Conservation (phyloP, 495 filamentous ascomycete genomes). For the Amniculicola lignicola region DNA sequence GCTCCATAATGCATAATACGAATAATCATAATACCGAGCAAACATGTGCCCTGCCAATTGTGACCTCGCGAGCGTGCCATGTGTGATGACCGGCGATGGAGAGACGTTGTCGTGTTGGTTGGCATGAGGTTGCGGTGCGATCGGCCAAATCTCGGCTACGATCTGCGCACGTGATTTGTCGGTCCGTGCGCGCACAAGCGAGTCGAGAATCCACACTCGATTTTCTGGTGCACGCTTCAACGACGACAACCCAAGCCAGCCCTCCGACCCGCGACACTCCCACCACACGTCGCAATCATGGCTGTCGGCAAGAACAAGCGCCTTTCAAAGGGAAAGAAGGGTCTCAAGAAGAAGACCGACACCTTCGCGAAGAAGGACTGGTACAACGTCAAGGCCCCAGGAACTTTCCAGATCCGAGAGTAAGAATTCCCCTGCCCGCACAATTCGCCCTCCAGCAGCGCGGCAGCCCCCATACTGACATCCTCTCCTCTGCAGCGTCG, state of each 20-base stretch:
- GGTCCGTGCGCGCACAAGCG: slow-evolving; percentile 15
- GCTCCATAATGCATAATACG: no score
- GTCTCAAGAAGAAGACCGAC: slow-evolving; percentile 99
- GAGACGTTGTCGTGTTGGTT: no score
- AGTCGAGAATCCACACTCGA: slow-evolving; percentile 16
- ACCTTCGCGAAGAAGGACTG: slow-evolving; percentile 94
- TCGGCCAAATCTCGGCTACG: background rate
- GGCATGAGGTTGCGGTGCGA: no score
- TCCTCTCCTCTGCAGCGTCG: slow-evolving; percentile 62
- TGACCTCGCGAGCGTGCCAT: no score
- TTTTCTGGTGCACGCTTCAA: slow-evolving; percentile 26
- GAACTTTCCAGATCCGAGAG: slow-evolving; percentile 94
- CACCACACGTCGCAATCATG: slow-evolving; percentile 47
- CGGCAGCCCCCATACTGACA: slow-evolving; percentile 30
- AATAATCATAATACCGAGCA: no score
- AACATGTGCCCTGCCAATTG: no score
- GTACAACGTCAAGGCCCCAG: slow-evolving; percentile 97
- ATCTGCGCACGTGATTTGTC: background rate
- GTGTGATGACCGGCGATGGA: no score
- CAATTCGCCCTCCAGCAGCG: background rate
- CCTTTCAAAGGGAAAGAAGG: slow-evolving; percentile 99
- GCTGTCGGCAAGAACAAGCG: slow-evolving; percentile 90
- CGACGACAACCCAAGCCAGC: slow-evolving; percentile 31
- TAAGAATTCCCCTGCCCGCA: slow-evolving; percentile 57
- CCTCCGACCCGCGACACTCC: slow-evolving; percentile 16